Base-by-base conservation (phyloP, 306 rosid species). In the Hippophae tibetana region DNA sequence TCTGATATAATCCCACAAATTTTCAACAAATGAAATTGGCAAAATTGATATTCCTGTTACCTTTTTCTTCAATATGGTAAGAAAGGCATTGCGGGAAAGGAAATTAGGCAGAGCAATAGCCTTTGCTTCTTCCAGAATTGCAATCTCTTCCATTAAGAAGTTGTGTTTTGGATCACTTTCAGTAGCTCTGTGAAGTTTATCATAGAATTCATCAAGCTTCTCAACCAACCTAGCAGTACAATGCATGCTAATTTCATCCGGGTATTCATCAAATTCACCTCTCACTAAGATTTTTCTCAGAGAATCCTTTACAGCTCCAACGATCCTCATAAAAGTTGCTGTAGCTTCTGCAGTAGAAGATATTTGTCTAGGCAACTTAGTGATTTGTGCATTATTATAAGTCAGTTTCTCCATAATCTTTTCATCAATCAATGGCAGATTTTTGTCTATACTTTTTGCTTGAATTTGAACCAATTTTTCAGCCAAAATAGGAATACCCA, bases 101-200 rank as follows among this genome's bases (percentile, higher is more conserved):
- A 82, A 86, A 23, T 82, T 78, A 0, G 89, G 89, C 0, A 74
- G 68, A 0, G 76, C 84, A n/a, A 82, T 77, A 62, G 47, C 63
- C n/a, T 71, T 80, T 0, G 76, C 41, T 27, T 85, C 94, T 9
- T 85, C 84, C 10, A 85, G 13, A 1, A 65, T 65, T 6, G 0
- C 13, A 0, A 72, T 61, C 59, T 72, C 77, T 1, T 60, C 77
- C 56, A 54, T 66, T 8, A 72, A 25, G 56, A 67, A 85, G 14
- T 74, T 0, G 9, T 12, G 40, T 0, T 5, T 26, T 0, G 41
- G 27, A 25, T 77, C 74, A 25, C 74, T 78, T 25, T 61, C 72
- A 43, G 51, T 8, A 43, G 13, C 48, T 2, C 13, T 42, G 18
- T 49, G 31, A 5, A 67, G 57, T 10, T 73, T 52, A 7, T 49